Conservation (phyloP, 129 eudicot species). For the Pittosporum tobira region DNA sequence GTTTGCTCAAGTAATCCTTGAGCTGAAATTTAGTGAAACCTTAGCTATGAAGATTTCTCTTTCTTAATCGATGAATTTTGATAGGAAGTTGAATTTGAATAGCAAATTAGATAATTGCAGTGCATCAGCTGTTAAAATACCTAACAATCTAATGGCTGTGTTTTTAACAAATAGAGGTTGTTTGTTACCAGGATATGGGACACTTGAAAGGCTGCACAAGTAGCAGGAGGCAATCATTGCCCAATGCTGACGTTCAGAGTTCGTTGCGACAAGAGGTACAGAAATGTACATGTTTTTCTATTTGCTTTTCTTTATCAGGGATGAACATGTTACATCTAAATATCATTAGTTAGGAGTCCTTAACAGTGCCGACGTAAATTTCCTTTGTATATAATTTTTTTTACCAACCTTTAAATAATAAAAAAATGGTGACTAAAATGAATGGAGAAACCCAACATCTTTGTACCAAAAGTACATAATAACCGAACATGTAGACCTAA, state of each 20-base stretch:
- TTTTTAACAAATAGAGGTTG: not conserved
- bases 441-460: not conserved
- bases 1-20: not conserved
- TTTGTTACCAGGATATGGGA: slow-evolving; percentile 34
- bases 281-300: not conserved
- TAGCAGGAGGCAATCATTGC: slow-evolving; percentile 36
- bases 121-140: not conserved
- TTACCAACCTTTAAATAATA: no score
- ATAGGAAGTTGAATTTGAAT: no score
- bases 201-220: slow-evolving; percentile 17
- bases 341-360: not conserved
- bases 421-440: no score
- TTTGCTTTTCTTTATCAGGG: not conserved
- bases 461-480: not conserved
- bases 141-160: not conserved
- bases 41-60: no score
- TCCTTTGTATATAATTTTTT: no score
- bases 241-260: slow-evolving; percentile 45
- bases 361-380: no score
- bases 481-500: not conserved
- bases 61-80: no score
- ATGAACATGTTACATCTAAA: not conserved
- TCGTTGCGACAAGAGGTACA: slow-evolving; percentile 82
- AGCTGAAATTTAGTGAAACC: not conserved
- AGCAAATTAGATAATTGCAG: not conserved